phyloP scores from a whole-genome alignment of 257 asterid species.

The Gentiana dahurica region DNA sequence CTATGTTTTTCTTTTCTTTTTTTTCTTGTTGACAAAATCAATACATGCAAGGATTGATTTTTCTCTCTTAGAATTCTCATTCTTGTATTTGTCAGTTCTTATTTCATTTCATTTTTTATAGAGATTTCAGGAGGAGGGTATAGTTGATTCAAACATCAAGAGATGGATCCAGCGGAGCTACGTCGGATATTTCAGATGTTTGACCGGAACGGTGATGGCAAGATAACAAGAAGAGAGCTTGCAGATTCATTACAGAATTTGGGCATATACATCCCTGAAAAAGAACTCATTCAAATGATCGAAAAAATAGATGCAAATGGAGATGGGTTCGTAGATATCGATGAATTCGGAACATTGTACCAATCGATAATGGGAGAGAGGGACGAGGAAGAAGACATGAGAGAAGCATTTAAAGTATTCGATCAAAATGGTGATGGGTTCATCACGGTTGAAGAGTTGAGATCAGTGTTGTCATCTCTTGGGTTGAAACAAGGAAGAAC shows the following conservation, averaged over 20 bases:
- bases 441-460: constrained; percentile 29
- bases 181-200: constrained; percentile 34
- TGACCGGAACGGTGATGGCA: constrained; percentile 31
- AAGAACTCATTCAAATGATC: constrained; percentile 25
- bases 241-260: constrained; percentile 22
- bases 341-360: constrained; percentile 31
- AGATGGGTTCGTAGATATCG: constrained; percentile 27
- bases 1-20: too few relatives aligned
- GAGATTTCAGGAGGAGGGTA: too few relatives aligned
- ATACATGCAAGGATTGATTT: too few relatives aligned
- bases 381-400: constrained; percentile 31
- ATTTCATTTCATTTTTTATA: too few relatives aligned
- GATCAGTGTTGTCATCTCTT: constrained; percentile 22
- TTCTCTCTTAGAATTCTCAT: too few relatives aligned
- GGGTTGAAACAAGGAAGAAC: constrained; percentile 26
- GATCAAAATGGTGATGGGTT: constrained; percentile 35
- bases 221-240: constrained; percentile 23
- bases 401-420: constrained; percentile 31
- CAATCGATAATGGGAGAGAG: constrained; percentile 20
- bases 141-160: background rate
- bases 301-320: constrained; percentile 27
- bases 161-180: constrained; percentile 28
- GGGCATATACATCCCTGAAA: constrained; percentile 30
- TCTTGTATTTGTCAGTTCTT: too few relatives aligned
- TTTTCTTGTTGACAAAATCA: too few relatives aligned